Conservation (phyloP, 257 asterid species). For the Nicotiana tabacum region DNA sequence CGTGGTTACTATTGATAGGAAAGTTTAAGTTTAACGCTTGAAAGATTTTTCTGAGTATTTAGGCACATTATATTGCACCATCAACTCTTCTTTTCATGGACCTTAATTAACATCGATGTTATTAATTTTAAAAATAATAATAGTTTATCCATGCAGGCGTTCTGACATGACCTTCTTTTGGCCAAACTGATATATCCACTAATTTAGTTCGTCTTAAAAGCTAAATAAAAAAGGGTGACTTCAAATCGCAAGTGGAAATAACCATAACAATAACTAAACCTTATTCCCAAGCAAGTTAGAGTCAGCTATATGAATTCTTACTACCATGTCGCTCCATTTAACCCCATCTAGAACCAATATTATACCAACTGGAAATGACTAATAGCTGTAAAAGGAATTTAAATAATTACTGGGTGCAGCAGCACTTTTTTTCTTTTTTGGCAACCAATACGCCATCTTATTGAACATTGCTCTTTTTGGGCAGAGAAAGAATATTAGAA, state of each 20-base stretch:
- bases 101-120: neutral
- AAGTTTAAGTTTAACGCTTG: neutral
- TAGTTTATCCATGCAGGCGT: neutral
- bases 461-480: neutral
- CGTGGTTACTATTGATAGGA: neutral
- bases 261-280: neutral
- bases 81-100: neutral
- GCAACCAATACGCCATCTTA: neutral
- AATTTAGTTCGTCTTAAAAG: neutral
- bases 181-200: neutral
- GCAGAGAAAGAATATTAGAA: neutral
- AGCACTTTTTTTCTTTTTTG: neutral
- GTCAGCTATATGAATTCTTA: too few species aligned
- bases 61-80: neutral
- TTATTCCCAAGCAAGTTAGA: too few species aligned
- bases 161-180: neutral
- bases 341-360: too few species aligned
- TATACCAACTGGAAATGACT: neutral
- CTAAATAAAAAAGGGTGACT: neutral
- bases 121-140: neutral
- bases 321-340: too few species aligned
- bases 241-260: neutral
- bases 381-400: conserved; percentile 4
- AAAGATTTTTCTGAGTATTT: neutral
- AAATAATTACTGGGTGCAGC: neutral